Base-by-base conservation (phyloP, 2,329 filamentous ascomycete species). In the Beauveria australis region DNA sequence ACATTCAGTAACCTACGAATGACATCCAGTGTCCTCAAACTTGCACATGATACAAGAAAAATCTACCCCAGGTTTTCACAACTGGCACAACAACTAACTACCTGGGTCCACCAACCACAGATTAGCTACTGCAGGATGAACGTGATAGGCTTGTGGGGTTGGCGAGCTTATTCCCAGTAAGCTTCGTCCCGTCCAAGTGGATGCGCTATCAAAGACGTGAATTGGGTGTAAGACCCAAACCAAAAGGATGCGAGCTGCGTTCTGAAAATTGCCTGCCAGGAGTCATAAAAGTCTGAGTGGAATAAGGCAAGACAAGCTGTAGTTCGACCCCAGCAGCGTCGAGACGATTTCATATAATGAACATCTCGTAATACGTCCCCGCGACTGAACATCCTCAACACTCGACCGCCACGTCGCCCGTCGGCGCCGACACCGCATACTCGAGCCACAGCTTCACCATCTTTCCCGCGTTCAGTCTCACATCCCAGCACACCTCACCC, bases 371-470 rank as follows among this genome's bases (percentile, higher is more conserved):
- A 16, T 37, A 37, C 4, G 33, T 6, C 33, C 12, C 33, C 33
- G 33, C 33, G 5, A 37, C 33, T 37, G 33, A 37, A 16, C 5
- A 37, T 5, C 0, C 33, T 51, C 41, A 62, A n/a, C 48, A 54
- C 30, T 62, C 47, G 2, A 53, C 28, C 1, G 54, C 54, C 1
- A 24, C 68, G 62, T 84, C 81, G 9, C 78, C 79, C 18, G 71
- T 71, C 1, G 86, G 86, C 65, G 83, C 75, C 24, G 77, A 78
- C 19, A 86, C 79, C 62, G 83, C 79, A 71, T 89, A 89, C 73
- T 86, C 83, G 62, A 89, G 68, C 26, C 73, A 73, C 63, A 89
- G 70, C 70, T 80, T 81, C 18, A 83, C 81, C 3, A 79, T 77
- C 66, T 79, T 78, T 28, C 85, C 83, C 0, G 82, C 77, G 62